These are phyloP conservation scores for Astragalus glycyphyllos DNA, from an alignment of 306 rosid species.

Conservation along the genomic window DNA sequence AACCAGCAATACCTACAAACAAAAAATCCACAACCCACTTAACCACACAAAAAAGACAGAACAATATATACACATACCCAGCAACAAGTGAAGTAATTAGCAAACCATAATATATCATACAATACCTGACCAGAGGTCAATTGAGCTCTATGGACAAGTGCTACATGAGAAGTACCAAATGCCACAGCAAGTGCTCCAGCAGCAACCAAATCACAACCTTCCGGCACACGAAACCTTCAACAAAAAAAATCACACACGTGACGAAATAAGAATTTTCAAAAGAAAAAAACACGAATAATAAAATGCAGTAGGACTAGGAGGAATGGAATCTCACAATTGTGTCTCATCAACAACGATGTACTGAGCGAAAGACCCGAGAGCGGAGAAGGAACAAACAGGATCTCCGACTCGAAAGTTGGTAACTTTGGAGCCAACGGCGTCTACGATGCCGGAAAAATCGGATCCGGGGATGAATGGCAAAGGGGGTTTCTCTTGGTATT, in stretches of 20 bases:
- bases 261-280: not conserved
- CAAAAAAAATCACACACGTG: constrained; percentile 13
- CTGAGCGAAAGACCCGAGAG: constrained; percentile 78
- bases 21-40: constrained; percentile 21
- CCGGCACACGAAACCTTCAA: constrained; percentile 80
- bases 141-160: constrained; percentile 80
- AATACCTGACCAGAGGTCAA: constrained; percentile 80
- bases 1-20: constrained; percentile 76
- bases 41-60: constrained; percentile 31
- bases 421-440: constrained; percentile 76
- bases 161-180: constrained; percentile 92
- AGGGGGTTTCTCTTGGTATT: constrained; percentile 75
- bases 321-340: constrained; percentile 58
- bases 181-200: constrained; percentile 94
- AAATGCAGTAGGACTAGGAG: not conserved
- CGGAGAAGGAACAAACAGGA: constrained; percentile 70
- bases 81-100: constrained; percentile 2
- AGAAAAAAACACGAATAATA: not conserved
- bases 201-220: constrained; percentile 83
- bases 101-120: not conserved
- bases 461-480: constrained; percentile 89
- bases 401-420: constrained; percentile 70
- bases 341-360: constrained; percentile 71
- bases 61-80: constrained; percentile 11
- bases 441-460: constrained; percentile 84